Evolutionary conservation across 2,329 filamentous ascomycete genomes (phyloP), one percentile per base, ranked within the genome.

Genomic region (Aspergillus quadrilineatus): DNA sequence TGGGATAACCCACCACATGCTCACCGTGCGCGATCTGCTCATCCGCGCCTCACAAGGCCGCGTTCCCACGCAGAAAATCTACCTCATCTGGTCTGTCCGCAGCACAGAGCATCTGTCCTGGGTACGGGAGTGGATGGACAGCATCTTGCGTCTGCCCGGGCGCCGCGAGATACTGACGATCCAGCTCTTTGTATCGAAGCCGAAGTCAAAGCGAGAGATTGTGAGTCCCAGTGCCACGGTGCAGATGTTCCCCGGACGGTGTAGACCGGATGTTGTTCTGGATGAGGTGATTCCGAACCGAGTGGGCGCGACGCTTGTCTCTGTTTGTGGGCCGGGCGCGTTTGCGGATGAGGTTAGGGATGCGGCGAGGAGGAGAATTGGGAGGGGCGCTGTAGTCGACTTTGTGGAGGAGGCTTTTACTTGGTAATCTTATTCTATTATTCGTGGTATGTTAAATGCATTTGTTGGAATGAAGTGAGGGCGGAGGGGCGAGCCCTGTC

Each of bases 321-420:
- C 81, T 7, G 83, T 86, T 6, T 88, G 85, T 69, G 85, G 84
- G 4, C 82, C 82, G 6, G 85, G 85, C 4, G 81, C 81, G 1
- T 85, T 88, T 71, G 80, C 83, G 0, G 85, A 88, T 73, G 80
- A 81, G 50, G 85, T 87, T 1, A 66, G 85, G 29, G 75, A 74
- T 15, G 83, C 83, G 2, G 79, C 82, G 14, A 71, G 85, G 44
- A 73, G 72, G 29, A 76, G 79, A 59, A 74, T 80, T 48, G 77
- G 83, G 29, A 74, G 76, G 26, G 80, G 81, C 6, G 81, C 80
- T 37, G 75, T 75, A 49, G 71, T 87, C 7, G 84, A 87, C 71
- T 86, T 87, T 70, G 77, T 84, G 17, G 85, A 88, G 68, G 85
- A 88, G 73, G 82, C 82, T 39, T 88, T 87, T 71, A 86, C 84